Base-by-base conservation (phyloP, 352 stramenopile genomes). In the Phytophthora boehmeriae region DNA sequence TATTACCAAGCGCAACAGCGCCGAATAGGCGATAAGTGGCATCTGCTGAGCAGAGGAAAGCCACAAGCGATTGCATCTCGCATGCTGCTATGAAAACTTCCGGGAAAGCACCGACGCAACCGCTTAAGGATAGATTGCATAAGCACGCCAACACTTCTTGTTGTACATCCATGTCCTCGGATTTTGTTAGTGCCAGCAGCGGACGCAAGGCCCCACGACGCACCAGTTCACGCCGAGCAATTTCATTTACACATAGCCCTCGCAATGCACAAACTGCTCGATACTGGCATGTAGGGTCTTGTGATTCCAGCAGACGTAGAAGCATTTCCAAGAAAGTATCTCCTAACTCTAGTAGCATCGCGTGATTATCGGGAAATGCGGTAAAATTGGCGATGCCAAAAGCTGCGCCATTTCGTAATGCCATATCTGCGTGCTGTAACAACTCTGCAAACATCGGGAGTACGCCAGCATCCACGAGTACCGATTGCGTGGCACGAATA, bases 41-140 rank as follows among this genome's bases (percentile, higher is more conserved):
- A 64, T 98, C 95, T 1, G 93, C 89, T 13, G 93, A 97, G 70
- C 96, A 99, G 5, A 99, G 74, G 65, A 98, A 99, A 22, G 80
- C 87, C 27, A 99, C 90, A 9, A 99, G 80, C 30, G 78, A 90
- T 19, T 86, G 62, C 71, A 99, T 93, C 22, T 98, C 88, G 23
- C 96, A 86, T 3, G 93, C 87, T 23, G 95, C 59, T 23, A 98
- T 76, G 50, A 99, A 94, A 4, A 86, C 76, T 2, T 93, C 83
- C 0, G 95, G 88, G 32, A 96, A 85, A 14, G 93, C 86, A 38
- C 93, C 93, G 32, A 99, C 94, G 62, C 81, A 98, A n/a, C 97
- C 96, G 59, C 88, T 96, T 8, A 99, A 77, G 8, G 93, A 98
- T 28, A 99, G 75, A 52, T 99, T 99, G 65, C 96, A 99, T n/a